phyloP scores from a whole-genome alignment of 352 stramenopile genomes.

The Pilasporangium apinafurcum region DNA sequence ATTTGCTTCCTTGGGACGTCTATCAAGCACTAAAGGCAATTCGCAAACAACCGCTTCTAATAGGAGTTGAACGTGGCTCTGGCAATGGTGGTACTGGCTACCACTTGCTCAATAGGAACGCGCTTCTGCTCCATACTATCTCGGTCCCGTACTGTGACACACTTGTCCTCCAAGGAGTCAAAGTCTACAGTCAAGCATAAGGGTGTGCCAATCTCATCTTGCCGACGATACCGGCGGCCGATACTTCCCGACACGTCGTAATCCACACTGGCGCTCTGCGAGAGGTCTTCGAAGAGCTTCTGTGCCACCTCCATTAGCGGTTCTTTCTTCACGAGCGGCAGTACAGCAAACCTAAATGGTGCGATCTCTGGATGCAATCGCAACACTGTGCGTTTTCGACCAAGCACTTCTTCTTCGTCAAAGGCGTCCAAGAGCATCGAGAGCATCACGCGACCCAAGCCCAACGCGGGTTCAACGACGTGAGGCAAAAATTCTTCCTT shows the following conservation, averaged over 20 bases:
- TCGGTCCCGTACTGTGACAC: constrained; percentile 94
- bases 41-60: constrained; percentile 5
- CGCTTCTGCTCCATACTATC: constrained; percentile 95
- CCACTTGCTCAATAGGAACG: constrained; percentile 88
- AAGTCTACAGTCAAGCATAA: constrained; percentile 98
- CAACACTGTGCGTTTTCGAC: constrained; percentile 77
- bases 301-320: constrained; percentile 84
- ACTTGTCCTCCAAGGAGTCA: constrained; percentile 94
- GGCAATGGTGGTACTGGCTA: constrained; percentile 13
- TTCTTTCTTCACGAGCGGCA: constrained; percentile 96
- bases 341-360: constrained; percentile 89
- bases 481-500: constrained; percentile 92
- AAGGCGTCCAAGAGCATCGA: constrained; percentile 94
- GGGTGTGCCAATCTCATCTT: constrained; percentile 96
- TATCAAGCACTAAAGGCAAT: no score
- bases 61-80: constrained; percentile 7
- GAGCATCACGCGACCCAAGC: constrained; percentile 90
- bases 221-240: constrained; percentile 89
- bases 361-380: constrained; percentile 92
- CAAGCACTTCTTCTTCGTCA: constrained; percentile 91
- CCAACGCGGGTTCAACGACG: constrained; percentile 91
- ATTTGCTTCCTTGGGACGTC: no score
- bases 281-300: constrained; percentile 89
- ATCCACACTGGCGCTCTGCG: constrained; percentile 82
- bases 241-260: constrained; percentile 91